Evolutionary conservation across 1,139 yeast genomes (phyloP), one percentile per base, ranked within the genome.

Genomic region (Hyphopichia fennica): DNA sequence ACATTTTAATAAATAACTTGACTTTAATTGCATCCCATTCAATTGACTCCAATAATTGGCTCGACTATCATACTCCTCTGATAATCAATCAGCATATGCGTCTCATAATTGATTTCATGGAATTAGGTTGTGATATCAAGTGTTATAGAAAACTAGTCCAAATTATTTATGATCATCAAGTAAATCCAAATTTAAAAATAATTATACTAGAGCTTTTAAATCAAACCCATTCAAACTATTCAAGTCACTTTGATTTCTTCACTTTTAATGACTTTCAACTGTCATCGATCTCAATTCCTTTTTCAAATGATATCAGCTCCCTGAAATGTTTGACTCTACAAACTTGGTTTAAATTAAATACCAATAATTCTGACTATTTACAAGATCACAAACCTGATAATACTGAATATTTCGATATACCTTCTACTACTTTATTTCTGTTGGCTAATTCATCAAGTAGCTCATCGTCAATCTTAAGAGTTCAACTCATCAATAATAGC

Each of bases 301-400:
- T 64, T 37, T 48, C 47, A 9, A 48, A 46, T 28, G 56, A 50
- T 14, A 31, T 42, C 13, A 45, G 36, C 14, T 41, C 49, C 4
- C 51, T 49, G 45, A 52, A 50, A 25, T 38, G 54, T 17, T 57
- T 69, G 40, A 53, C 75, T 2, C 52, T 72, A 7, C 68, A 66
- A 25, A 47, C 68, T 1, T 72, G 77, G 76, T 59, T 72, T 46
- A 69, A 65, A 45, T 40, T 69, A 19, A 55, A 54, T 36, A 40
- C 37, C 41, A 32, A 40, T 5, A 41, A 36, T 17, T 34, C 44
- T 3, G 45, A 40, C 20, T 11, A 16, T 4, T 16, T 17, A 31
- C 20, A 31, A 31, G 34, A 17, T 17, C 16, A 29, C 4, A 14
- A 4, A 29, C 32, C 11, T 4, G 5, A 9, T n/a, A 11, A 16